Percentiles rank a stretch among this genome's conserved stretches.
Conservation (phyloP, 1,284 basidiomycete species). For the Cryptococcus jaspeensis region DNA sequence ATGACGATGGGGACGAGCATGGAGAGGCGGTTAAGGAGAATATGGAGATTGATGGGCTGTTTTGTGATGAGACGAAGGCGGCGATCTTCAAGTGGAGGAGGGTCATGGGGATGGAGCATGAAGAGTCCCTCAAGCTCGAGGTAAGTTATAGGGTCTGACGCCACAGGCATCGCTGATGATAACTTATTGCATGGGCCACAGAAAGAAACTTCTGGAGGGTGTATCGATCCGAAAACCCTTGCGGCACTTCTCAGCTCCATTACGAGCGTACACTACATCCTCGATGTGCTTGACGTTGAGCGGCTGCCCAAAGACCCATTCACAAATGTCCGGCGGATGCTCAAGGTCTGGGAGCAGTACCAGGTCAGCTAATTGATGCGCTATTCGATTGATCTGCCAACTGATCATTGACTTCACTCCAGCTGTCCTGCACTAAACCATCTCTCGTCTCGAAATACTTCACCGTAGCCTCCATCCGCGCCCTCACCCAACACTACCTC, state of each 20-base stretch:
- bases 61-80: conserved; percentile 50
- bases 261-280: conserved; percentile 42
- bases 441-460: conserved; percentile 18
- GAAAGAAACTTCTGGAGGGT: conserved; percentile 48
- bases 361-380: conserved; percentile 15
- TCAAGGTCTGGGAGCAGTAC: conserved; percentile 34
- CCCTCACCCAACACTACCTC: conserved; percentile 32
- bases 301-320: conserved; percentile 47
- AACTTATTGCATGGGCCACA: conserved; percentile 12
- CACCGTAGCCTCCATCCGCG: conserved; percentile 30
- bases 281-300: conserved; percentile 37
- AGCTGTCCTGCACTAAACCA: conserved; percentile 2
- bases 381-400: background rate
- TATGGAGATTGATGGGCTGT: conserved; percentile 41
- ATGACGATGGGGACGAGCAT: conserved; percentile 25
- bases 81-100: conserved; percentile 40
- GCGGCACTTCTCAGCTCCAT: conserved; percentile 41
- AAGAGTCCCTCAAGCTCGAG: conserved; percentile 42
- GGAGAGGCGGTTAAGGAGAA: conserved; percentile 14
- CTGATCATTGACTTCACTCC: background rate
- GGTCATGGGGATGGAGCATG: conserved; percentile 47
- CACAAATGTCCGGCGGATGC: conserved; percentile 29
- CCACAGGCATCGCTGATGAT: background rate
- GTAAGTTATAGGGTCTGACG: conserved; percentile 16
- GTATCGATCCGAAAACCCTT: conserved; percentile 45